Evolutionary conservation across 768 basidiomycete genomes (phyloP).

Genomic region (Plicaturopsis crispa): DNA sequence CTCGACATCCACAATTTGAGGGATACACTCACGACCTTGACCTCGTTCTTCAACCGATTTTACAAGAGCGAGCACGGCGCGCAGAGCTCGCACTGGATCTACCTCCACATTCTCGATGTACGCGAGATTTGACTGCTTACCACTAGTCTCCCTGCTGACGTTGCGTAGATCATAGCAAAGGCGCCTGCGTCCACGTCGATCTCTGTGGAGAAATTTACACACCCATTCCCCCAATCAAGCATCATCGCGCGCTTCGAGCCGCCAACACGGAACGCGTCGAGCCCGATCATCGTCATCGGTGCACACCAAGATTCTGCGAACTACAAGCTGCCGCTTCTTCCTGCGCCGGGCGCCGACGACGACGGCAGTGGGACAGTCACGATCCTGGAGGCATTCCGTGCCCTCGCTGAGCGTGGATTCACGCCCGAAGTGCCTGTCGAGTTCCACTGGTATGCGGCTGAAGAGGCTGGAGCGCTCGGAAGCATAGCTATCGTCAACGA

Average conservation of each 20-base stretch:
- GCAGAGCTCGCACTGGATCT: conserved; percentile 1
- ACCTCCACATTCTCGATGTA: neutral
- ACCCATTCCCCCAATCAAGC: conserved; percentile 12
- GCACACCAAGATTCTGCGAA: conserved; percentile 39
- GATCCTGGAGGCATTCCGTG: conserved; percentile 33
- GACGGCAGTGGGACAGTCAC: conserved; percentile 40
- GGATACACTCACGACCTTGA: conserved; percentile 13
- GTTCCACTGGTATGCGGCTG: conserved; percentile 41
- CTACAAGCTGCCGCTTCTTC: conserved; percentile 27
- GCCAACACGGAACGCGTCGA: conserved; percentile 7
- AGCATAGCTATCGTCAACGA: conserved; percentile 45
- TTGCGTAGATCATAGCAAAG: too few relatives aligned
- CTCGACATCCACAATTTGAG: neutral
- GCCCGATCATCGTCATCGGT: conserved; percentile 29
- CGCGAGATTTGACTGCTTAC: too few relatives aligned
- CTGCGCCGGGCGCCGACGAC: conserved; percentile 43
- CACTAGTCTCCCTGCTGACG: too few relatives aligned
- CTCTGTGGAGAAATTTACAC: conserved; percentile 16
- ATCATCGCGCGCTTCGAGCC: conserved; percentile 18
- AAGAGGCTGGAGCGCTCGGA: conserved; percentile 39
- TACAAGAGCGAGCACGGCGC: conserved; percentile 31
- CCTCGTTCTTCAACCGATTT: conserved; percentile 35
- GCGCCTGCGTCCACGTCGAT: too few relatives aligned
- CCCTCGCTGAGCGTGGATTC: conserved; percentile 30
- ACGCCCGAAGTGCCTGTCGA: conserved; percentile 29